Percentiles rank a stretch among this genome's conserved stretches.
phyloP scores from a whole-genome alignment of 331 rosid species.

The Stylosanthes scabra region DNA sequence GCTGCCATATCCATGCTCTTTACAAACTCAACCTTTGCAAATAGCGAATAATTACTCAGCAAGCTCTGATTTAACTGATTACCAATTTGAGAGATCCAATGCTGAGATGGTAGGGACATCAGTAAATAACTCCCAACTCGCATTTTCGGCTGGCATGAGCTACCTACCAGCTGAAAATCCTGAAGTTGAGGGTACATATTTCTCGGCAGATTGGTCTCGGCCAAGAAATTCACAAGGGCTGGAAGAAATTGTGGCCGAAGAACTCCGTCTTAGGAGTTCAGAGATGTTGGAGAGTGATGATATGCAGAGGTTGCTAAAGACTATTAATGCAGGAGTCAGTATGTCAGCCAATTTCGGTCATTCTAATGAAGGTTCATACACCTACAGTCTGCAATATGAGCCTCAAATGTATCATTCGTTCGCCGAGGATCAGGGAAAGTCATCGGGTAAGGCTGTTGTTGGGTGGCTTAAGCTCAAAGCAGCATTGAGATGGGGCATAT shows the following conservation, averaged over 20 bases:
- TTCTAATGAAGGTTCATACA: conserved; percentile 58
- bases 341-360: conserved; percentile 48
- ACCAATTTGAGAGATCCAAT: conserved; percentile 54
- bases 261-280: conserved; percentile 70
- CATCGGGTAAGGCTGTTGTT: conserved; percentile 81
- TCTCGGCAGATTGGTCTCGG: conserved; percentile 67
- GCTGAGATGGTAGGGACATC: conserved; percentile 48
- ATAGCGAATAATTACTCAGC: conserved; percentile 43
- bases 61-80: conserved; percentile 47
- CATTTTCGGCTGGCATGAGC: conserved; percentile 49
- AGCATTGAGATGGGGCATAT: conserved; percentile 93
- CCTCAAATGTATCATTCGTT: conserved; percentile 58
- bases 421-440: conserved; percentile 52
- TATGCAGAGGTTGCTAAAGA: conserved; percentile 76
- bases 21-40: conserved; percentile 48
- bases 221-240: conserved; percentile 64
- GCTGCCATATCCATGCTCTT: conserved; percentile 51
- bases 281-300: conserved; percentile 85
- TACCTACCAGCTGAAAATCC: conserved; percentile 51
- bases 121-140: conserved; percentile 47
- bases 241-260: conserved; percentile 74
- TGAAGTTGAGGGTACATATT: conserved; percentile 48
- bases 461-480: conserved; percentile 98
- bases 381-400: conserved; percentile 62
- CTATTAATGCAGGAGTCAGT: conserved; percentile 59